Evolutionary conservation across 768 basidiomycete genomes (phyloP), one percentile per base, ranked within the genome.

Genomic region (Tulasnella sp.): DNA sequence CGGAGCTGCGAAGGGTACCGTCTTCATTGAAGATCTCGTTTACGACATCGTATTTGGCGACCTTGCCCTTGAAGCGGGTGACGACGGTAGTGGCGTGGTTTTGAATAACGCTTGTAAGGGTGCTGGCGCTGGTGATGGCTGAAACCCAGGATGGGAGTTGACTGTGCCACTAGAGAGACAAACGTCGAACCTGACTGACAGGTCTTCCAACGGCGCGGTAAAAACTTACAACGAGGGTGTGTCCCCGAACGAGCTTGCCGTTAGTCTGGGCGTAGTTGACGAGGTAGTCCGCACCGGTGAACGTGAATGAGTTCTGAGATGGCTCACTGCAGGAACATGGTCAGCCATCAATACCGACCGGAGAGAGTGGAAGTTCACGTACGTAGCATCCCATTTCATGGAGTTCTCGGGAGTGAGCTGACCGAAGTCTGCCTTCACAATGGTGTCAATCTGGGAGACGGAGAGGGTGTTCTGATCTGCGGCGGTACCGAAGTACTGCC

Each of bases 11-110:
- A 70, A 87, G 79, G 70, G 83, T 83, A 68, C 87, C 87, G 78
- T 87, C 85, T 22, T 88, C 87, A 81, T 87, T 87, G 80, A 88
- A 83, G 75, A 86, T 86, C 81, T 88, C 87, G 79, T 80, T 82
- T 64, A 81, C 75, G 64, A 64, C 74, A 38, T 75, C 74, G 14
- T 58, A 64, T 25, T 36, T 67, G 64, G 39, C 25, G 11, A 68
- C 72, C 64, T 78, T 77, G 45, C 78, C 78, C 69, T 72, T 74
- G 71, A 36, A 78, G 36, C 72, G 78, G 34, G 54, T 71, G 14
- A 74, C 70, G 39, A 74, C 31, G 25, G 71, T 79, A 3, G 77
- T 64, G 72, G 73, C 70, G 69, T 79, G 78, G 67, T 77, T 77
- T 40, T 79, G 72, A 15, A 79, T 79, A 71, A 77, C 78, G 14